Evolutionary conservation across 2,329 filamentous ascomycete species (phyloP), one percentile per base, ranked within the genome.

Genomic region (Apiospora kogelbergensis): DNA sequence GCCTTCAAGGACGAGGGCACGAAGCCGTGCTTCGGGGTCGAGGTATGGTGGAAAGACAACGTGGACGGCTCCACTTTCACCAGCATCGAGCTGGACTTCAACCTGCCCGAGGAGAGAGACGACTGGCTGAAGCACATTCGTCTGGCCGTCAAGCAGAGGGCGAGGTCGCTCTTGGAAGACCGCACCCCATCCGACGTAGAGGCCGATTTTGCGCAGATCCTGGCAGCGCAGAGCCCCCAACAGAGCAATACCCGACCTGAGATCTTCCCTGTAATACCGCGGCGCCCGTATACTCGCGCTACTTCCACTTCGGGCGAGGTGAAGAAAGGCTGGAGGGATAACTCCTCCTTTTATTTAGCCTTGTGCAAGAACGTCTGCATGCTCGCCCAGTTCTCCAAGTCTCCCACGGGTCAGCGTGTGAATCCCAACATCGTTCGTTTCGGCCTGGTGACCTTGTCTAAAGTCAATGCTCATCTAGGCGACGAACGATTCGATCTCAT

Each of bases 401-500:
- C 81, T n/a, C 78, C 79, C 30, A 82, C 82, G 3, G 80, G 82
- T 5, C 83, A 86, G n/a, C 78, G 76, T 10, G 72, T 86, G n/a
- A 82, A 83, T 6, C 79, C 85, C 41, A 84, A 81, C 69, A 81
- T 84, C n/a, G 80, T 82, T 65, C 81, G 81, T 1, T 88, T 85
- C 70, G 87, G 87, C 1, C 78, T 88, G 33, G 83, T 88, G 7
- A 86, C 83, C 0, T 78, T 89, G 68, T 84, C 85, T 68, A 80
- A 80, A 20, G 84, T 89, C 71, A 82, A 81, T 67, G 85, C 85
- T 1, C 85, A 85, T 2, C 80, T 82, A 2, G 83, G 86, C 69
- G 86, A 89, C 72, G 86, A 89, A 75, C 81, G 86, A 20, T 89
- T 89, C 72, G 81, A 84, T 44, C 81, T 89, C 72, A 80, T 81